A percentile compares a stretch with the other conserved stretches of the same genome.
Evolutionary conservation across 441 rosid genomes (phyloP).

Genomic region (Syzygium malaccense): DNA sequence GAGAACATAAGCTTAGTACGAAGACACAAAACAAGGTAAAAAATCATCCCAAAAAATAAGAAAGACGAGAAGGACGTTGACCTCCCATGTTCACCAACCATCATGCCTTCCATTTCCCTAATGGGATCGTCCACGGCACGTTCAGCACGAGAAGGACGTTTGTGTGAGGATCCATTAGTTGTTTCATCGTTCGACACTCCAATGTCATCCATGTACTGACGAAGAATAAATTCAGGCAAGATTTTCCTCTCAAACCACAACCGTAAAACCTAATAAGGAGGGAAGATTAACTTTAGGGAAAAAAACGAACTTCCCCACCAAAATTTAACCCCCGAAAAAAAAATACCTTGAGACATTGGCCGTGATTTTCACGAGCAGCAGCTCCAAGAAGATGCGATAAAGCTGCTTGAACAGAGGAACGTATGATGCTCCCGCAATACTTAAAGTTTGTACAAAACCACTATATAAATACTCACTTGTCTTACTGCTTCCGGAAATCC

Average conservation of each 20-base stretch:
- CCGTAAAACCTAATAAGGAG: slow-evolving; percentile 54
- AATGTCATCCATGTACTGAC: slow-evolving; percentile 72
- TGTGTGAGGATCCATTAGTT: slow-evolving; percentile 45
- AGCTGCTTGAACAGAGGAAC: slow-evolving; percentile 89
- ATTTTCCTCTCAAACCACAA: slow-evolving; percentile 95
- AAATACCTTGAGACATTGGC: slow-evolving; percentile 81
- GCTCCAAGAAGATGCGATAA: slow-evolving; percentile 90
- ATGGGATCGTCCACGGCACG: slow-evolving; percentile 93
- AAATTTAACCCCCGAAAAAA: slow-evolving; percentile 1
- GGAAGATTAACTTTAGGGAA: neutral
- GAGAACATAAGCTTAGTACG: neutral
- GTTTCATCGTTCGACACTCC: slow-evolving; percentile 73
- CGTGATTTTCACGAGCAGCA: slow-evolving; percentile 95
- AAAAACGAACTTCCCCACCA: neutral
- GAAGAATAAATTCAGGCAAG: slow-evolving; percentile 70
- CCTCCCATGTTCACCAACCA: slow-evolving; percentile 99
- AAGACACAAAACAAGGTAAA: neutral
- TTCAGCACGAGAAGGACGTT: slow-evolving; percentile 89
- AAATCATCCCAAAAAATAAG: neutral
- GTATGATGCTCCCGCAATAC: slow-evolving; percentile 90
- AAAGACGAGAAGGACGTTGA: slow-evolving; percentile 7
- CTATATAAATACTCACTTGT: neutral
- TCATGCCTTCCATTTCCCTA: slow-evolving; percentile 99
- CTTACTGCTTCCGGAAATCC: neutral
- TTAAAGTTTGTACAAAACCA: slow-evolving; percentile 19